phyloP scores from a whole-genome alignment of 2,329 filamentous ascomycete species.

The Colletotrichum abscissum region DNA sequence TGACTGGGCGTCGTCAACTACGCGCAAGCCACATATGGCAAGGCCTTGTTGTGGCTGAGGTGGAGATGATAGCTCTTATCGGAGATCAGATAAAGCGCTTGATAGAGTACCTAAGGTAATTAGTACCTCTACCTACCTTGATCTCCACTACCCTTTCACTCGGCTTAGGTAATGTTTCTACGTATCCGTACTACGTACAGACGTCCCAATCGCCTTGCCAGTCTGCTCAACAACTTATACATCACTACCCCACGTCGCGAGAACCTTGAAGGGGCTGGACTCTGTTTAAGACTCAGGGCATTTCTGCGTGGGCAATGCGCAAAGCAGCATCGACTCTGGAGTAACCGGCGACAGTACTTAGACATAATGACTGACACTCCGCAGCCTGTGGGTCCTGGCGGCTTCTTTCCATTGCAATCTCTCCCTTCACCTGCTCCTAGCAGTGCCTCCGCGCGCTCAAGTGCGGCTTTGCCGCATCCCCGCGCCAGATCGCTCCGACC shows the following conservation, averaged over 20 bases:
- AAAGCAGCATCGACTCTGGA: slow-evolving; percentile 25
- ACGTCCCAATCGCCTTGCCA: not conserved
- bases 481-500: slow-evolving; percentile 62
- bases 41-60: not conserved
- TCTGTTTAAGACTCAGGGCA: not conserved
- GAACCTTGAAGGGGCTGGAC: not conserved
- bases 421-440: slow-evolving; percentile 68
- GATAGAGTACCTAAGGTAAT: too few species aligned
- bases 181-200: too few species aligned
- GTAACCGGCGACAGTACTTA: not conserved
- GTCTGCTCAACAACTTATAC: not conserved
- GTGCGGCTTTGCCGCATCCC: slow-evolving; percentile 62
- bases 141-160: too few species aligned
- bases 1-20: slow-evolving; percentile 12
- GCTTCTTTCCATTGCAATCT: slow-evolving; percentile 59
- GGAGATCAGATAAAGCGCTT: too few species aligned
- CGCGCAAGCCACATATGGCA: not conserved
- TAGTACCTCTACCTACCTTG: too few species aligned
- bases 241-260: not conserved
- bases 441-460: slow-evolving; percentile 53
- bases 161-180: too few species aligned
- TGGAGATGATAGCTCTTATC: not conserved
- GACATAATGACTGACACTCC: slow-evolving; percentile 42
- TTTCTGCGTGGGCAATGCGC: slow-evolving; percentile 12
- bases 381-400: slow-evolving; percentile 51